These are phyloP conservation scores for Didymella pinodella DNA, from an alignment of 2,329 filamentous ascomycete species.

Conservation along the genomic window DNA sequence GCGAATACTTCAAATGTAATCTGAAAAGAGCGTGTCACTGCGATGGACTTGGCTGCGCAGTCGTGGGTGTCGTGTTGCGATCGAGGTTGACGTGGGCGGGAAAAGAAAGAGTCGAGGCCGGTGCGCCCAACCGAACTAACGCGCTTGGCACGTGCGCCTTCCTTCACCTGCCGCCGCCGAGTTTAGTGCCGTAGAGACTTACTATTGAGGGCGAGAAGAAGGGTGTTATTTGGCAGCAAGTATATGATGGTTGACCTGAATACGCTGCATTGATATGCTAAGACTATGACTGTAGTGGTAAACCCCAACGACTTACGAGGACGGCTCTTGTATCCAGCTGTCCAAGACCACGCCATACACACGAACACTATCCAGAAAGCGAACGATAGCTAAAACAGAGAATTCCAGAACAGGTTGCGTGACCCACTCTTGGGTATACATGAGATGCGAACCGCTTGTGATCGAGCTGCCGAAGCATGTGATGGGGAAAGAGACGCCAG, in stretches of 20 bases:
- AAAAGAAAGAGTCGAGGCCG: slow-evolving; percentile 24
- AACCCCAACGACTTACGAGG: not conserved
- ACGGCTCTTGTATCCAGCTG: slow-evolving; percentile 1
- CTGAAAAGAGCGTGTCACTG: slow-evolving; percentile 1
- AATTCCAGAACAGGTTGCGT: slow-evolving; percentile 21
- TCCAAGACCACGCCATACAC: slow-evolving; percentile 4
- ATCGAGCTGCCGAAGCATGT: slow-evolving; percentile 17
- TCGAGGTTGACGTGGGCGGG: slow-evolving; percentile 19
- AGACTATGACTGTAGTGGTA: slow-evolving; percentile 7
- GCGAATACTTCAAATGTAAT: slow-evolving; percentile 7
- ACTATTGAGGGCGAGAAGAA: not conserved
- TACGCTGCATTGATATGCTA: slow-evolving; percentile 8
- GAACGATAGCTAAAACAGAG: slow-evolving; percentile 24
- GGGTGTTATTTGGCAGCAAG: too few relatives aligned
- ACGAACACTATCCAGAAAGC: slow-evolving; percentile 28
- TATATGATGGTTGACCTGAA: not conserved
- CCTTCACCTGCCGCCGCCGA: slow-evolving; percentile 12
- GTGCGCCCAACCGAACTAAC: slow-evolving; percentile 11
- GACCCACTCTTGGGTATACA: slow-evolving; percentile 35
- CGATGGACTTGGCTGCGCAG: slow-evolving; percentile 18
- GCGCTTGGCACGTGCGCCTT: slow-evolving; percentile 12
- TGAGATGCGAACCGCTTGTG: slow-evolving; percentile 29
- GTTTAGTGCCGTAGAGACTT: not conserved
- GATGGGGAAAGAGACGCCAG: slow-evolving; percentile 14
- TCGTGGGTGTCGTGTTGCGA: slow-evolving; percentile 24